Evolutionary conservation across 306 rosid species (phyloP).

Genomic region (Pterocarpus macrocarpus): DNA sequence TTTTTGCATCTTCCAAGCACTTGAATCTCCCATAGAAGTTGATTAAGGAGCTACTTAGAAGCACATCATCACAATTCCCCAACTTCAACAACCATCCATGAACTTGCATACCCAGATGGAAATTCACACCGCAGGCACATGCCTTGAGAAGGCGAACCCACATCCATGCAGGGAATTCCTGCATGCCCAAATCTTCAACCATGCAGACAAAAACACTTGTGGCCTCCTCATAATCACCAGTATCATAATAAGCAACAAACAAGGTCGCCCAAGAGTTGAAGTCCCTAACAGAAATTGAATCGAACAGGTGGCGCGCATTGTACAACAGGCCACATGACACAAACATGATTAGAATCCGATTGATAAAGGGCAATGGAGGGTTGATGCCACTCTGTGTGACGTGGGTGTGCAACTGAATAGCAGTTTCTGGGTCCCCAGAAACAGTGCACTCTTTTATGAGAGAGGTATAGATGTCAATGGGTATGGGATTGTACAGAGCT

Average conservation of each 20-base stretch:
- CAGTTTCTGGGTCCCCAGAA: conserved; percentile 50
- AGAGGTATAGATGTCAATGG: conserved; percentile 60
- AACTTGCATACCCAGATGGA: conserved; percentile 63
- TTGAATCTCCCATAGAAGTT: conserved; percentile 62
- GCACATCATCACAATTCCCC: conserved; percentile 45
- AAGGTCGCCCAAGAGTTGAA: conserved; percentile 68
- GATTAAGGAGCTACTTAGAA: conserved; percentile 58
- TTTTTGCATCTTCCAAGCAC: conserved; percentile 56
- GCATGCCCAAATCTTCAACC: conserved; percentile 47
- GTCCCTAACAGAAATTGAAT: conserved; percentile 46
- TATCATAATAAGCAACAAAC: conserved; percentile 50
- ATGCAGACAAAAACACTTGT: conserved; percentile 42
- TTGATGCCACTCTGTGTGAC: conserved; percentile 43
- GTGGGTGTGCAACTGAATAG: conserved; percentile 52
- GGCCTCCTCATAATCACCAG: conserved; percentile 44
- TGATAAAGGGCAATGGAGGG: conserved; percentile 45
- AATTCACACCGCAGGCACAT: conserved; percentile 52
- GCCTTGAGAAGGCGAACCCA: conserved; percentile 58
- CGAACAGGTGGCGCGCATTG: conserved; percentile 52
- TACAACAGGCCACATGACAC: conserved; percentile 54
- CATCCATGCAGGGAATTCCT: conserved; percentile 59
- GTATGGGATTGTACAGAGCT: conserved; percentile 47
- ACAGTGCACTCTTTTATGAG: conserved; percentile 60
- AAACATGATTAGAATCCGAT: conserved; percentile 58
- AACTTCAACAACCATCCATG: conserved; percentile 60